These are phyloP conservation scores for Lentinula novae-zelandiae DNA, from an alignment of 1,284 basidiomycete species.

Conservation along the genomic window DNA sequence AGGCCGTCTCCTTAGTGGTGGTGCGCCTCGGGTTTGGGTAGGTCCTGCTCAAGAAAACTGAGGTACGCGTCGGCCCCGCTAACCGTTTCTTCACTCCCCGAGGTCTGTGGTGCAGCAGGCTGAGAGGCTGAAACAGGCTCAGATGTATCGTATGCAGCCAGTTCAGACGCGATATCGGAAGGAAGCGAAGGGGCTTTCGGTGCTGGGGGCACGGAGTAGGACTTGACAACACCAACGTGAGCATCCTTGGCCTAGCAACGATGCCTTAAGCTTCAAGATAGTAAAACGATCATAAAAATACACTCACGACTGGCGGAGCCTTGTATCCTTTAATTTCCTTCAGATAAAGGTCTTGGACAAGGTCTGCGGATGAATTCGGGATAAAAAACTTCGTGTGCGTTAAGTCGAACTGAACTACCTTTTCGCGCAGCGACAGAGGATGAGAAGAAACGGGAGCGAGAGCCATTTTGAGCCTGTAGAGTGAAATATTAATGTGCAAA, in stretches of 20 bases:
- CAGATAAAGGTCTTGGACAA: slow-evolving; percentile 91
- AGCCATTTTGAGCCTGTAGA: slow-evolving; percentile 37
- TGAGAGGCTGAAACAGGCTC: slow-evolving; percentile 58
- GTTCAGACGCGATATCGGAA: slow-evolving; percentile 76
- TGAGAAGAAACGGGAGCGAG: slow-evolving; percentile 54
- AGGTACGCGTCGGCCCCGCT: slow-evolving; percentile 41
- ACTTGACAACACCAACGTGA: slow-evolving; percentile 77
- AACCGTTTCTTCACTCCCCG: slow-evolving; percentile 21
- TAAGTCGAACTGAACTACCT: slow-evolving; percentile 39
- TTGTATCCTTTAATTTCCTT: slow-evolving; percentile 91
- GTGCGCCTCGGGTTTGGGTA: slow-evolving; percentile 34
- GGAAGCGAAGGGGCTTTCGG: slow-evolving; percentile 74
- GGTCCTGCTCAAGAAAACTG: slow-evolving; percentile 41
- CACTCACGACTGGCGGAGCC: slow-evolving; percentile 50
- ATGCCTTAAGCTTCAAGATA: slow-evolving; percentile 4
- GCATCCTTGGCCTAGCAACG: slow-evolving; percentile 71
- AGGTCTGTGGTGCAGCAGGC: slow-evolving; percentile 15
- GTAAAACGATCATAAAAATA: background rate
- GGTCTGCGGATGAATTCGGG: slow-evolving; percentile 60
- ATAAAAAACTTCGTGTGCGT: slow-evolving; percentile 17
- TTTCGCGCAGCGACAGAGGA: slow-evolving; percentile 64
- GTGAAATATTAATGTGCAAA: background rate
- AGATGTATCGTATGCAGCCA: slow-evolving; percentile 74
- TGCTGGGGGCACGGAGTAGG: slow-evolving; percentile 62
- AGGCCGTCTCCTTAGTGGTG: slow-evolving; percentile 32